Conservation (phyloP, 2,329 filamentous ascomycete genomes). For the Pseudovirgaria hyperparasitica region DNA sequence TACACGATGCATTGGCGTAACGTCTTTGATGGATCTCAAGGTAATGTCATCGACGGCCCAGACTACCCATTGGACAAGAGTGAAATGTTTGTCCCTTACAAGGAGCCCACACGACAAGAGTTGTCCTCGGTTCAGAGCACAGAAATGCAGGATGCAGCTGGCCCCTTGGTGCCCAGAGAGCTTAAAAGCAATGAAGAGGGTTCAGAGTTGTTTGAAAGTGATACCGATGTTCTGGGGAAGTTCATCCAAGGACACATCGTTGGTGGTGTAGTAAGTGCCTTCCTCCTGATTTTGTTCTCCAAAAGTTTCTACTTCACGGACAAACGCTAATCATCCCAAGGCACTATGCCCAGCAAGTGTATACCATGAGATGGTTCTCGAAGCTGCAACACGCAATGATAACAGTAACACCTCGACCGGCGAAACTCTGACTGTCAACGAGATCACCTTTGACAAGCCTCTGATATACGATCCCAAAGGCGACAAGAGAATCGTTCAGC, state of each 20-base stretch:
- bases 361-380: slow-evolving; percentile 3
- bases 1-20: not conserved
- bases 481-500: not conserved
- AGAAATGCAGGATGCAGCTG: no score
- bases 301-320: no score
- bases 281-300: no score
- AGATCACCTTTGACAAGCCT: slow-evolving; percentile 3
- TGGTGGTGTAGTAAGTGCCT: no score
- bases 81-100: slow-evolving; percentile 1
- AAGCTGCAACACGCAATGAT: slow-evolving; percentile 1
- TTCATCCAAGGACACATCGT: slow-evolving; percentile 5
- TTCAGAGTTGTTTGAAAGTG: not conserved
- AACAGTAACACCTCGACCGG: no score
- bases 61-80: slow-evolving; percentile 2
- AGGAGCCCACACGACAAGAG: not conserved
- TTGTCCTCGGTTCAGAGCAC: no score
- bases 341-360: slow-evolving; percentile 4
- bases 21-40: not conserved
- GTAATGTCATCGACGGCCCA: slow-evolving; percentile 1
- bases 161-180: no score
- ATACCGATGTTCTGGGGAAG: not conserved
- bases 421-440: not conserved
- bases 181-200: not conserved
- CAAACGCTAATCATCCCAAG: no score
- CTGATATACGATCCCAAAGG: slow-evolving; percentile 2